Conservation (phyloP, 257 asterid species). For the Przewalskia tangutica region DNA sequence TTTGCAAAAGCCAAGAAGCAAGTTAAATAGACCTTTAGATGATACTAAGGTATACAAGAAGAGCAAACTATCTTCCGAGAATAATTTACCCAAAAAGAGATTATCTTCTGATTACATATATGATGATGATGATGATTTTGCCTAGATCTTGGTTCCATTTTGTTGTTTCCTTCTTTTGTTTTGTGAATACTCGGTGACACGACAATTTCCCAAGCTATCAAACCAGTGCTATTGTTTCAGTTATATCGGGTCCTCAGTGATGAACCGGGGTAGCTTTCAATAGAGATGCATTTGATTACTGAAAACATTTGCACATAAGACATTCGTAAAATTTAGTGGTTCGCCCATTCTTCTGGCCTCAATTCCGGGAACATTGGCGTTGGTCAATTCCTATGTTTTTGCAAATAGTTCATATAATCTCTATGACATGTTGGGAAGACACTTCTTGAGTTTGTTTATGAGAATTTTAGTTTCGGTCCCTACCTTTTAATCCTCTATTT, state of each 20-base stretch:
- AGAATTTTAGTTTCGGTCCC: not conserved
- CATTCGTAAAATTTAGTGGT: not conserved
- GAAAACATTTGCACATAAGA: not conserved
- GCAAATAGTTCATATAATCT: not conserved
- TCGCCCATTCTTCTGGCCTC: not conserved
- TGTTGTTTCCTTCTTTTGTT: too few species aligned
- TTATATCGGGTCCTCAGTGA: not conserved
- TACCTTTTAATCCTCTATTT: not conserved
- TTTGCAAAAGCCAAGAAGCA: slow-evolving; percentile 31
- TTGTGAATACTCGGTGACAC: not conserved
- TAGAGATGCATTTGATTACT: not conserved
- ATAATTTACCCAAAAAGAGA: slow-evolving; percentile 38
- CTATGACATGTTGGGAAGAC: not conserved
- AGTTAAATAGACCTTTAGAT: slow-evolving; percentile 34
- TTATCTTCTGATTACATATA: slow-evolving; percentile 24
- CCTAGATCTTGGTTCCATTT: slow-evolving; percentile 13
- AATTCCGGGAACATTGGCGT: not conserved
- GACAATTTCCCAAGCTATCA: not conserved
- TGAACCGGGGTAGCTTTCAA: not conserved
- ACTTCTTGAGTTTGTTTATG: not conserved
- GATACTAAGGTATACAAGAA: slow-evolving; percentile 25
- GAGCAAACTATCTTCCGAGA: slow-evolving; percentile 21
- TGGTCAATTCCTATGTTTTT: not conserved
- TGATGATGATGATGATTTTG: slow-evolving; percentile 82
- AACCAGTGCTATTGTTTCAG: not conserved